These are phyloP conservation scores for Bruguiera sexangula DNA, from an alignment of 345 rosid species.

Conservation along the genomic window DNA sequence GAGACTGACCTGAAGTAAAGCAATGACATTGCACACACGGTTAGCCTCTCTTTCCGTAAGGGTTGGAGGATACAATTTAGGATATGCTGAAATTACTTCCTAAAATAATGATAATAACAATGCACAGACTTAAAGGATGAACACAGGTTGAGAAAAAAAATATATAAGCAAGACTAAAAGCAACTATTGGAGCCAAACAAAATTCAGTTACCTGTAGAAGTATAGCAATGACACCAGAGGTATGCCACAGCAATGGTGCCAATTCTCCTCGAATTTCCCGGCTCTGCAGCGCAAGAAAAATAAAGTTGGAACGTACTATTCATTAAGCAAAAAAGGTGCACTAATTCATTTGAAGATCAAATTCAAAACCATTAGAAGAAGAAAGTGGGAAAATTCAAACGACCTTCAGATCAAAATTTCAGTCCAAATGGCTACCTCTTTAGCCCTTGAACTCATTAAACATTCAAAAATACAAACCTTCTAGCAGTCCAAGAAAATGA, in stretches of 20 bases:
- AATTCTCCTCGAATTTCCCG: slow-evolving; percentile 29
- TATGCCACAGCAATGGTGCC: slow-evolving; percentile 55
- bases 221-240: slow-evolving; percentile 34
- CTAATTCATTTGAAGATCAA: background rate
- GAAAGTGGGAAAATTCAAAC: background rate
- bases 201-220: slow-evolving; percentile 40
- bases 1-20: slow-evolving; percentile 49
- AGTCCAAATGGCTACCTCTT: background rate
- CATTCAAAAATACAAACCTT: too few relatives aligned
- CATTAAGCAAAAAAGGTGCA: background rate
- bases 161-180: background rate
- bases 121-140: background rate
- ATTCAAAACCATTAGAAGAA: background rate
- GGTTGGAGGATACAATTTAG: slow-evolving; percentile 21
- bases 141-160: background rate
- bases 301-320: background rate
- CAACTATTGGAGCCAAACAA: background rate
- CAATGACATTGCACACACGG: slow-evolving; percentile 48
- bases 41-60: slow-evolving; percentile 23
- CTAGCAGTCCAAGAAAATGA: too few relatives aligned
- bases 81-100: slow-evolving; percentile 47
- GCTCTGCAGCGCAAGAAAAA: slow-evolving; percentile 26
- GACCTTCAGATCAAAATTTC: background rate
- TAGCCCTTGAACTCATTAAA: too few relatives aligned
- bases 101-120: slow-evolving; percentile 18